Base-by-base conservation (phyloP, 208 protist species). In the Phytomonas sp. region DNA sequence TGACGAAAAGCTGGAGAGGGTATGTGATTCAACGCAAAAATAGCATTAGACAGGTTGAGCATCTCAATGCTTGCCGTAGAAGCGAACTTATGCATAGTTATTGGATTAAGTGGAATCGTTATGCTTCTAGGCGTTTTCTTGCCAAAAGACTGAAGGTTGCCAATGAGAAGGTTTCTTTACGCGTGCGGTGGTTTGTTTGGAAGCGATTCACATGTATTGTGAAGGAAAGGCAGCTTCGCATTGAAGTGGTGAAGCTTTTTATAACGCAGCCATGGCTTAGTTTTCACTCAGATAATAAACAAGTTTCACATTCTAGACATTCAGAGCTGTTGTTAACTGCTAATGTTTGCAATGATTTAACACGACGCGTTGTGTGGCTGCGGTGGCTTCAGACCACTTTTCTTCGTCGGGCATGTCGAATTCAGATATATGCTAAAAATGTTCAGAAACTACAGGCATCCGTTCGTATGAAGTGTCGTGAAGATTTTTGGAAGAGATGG, bases 381-480 rank as follows among this genome's bases (percentile, higher is more conserved):
- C 78, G 76, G 52, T 82, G 78, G 78, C 74, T 82, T 12, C 70
- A 65, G 7, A 63, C 68, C 14, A 69, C 78, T 11, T 63, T 63
- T 59, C 56, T 59, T 34, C 69, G 63, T 7, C 69, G 73, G 2
- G 78, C 66, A 31, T 6, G n/a, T 4, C 78, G 70, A 10, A 63
- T 82, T 29, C 65, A 63, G 19, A 42, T 14, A 23, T 72, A 71
- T 60, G 63, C 36, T 32, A 23, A 11, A 5, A 65, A 42, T 45
- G 26, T 70, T 2, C n/a, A 29, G 14, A 37, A 36, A 3, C n/a
- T 81, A 29, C 26, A 19, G 26, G 4, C 19, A 29, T 40, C 26
- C 6, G 36, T 37, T 19, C 32, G 8, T 16, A 33, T 65, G 29
- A 11, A 32, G 0, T 45, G 52, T 0, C 72, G 14, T 29, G 52